Evolutionary conservation across 805 yeast species (phyloP).

Genomic region (Hermanozyma aechmeae): DNA sequence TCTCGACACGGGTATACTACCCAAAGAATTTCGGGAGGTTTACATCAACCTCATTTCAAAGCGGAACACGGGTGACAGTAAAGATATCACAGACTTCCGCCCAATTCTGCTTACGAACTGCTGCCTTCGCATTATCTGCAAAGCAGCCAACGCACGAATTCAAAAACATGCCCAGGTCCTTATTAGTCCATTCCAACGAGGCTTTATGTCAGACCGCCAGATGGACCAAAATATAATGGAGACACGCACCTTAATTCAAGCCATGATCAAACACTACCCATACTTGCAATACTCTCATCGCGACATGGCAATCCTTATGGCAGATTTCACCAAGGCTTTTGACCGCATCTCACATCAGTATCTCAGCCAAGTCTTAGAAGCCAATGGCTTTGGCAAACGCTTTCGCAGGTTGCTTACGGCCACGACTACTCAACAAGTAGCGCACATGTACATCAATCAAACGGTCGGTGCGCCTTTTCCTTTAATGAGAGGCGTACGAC

Average conservation of each 20-base stretch:
- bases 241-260: background rate
- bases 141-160: background rate
- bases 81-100: background rate
- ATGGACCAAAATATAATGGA: constrained; percentile 1
- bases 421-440: background rate
- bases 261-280: background rate
- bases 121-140: background rate
- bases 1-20: too few relatives aligned
- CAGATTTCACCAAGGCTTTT: constrained; percentile 1
- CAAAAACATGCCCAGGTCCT: background rate
- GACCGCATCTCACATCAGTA: background rate
- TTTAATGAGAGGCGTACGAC: background rate
- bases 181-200: background rate
- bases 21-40: too few relatives aligned
- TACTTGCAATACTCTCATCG: background rate
- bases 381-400: background rate
- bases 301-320: background rate
- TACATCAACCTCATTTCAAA: too few relatives aligned
- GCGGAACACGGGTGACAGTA: background rate
- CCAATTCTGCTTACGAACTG: background rate
- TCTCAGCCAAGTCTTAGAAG: background rate
- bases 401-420: background rate
- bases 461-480: background rate
- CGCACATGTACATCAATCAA: background rate
- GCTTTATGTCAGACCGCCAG: background rate